Conservation (phyloP, 2,329 filamentous ascomycete species). For the Cladosporium velox region DNA sequence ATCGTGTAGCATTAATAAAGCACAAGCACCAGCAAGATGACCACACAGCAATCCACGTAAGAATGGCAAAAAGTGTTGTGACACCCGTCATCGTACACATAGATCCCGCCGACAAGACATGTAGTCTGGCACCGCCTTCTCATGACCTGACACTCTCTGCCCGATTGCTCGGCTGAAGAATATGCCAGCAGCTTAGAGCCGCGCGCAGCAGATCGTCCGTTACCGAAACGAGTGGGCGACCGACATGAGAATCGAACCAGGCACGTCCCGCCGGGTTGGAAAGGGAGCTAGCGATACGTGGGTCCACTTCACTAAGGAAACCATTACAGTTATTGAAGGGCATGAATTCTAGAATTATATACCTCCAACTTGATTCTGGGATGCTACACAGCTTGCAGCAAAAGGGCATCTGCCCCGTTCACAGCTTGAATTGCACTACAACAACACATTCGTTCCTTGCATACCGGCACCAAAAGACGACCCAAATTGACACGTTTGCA, state of each 20-base stretch:
- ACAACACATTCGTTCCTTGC: too few species aligned
- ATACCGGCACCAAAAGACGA: too few species aligned
- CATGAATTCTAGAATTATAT: too few species aligned
- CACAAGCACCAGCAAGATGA: too few species aligned
- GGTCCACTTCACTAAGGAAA: conserved; percentile 30
- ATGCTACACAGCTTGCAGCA: too few species aligned
- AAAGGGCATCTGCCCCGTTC: too few species aligned
- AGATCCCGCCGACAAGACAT: conserved; percentile 42
- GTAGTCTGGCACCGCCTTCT: conserved; percentile 58
- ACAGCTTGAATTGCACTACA: too few species aligned
- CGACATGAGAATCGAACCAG: conserved; percentile 58
- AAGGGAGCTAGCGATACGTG: conserved; percentile 27
- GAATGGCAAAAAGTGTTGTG: conserved; percentile 40
- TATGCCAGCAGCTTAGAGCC: conserved; percentile 57
- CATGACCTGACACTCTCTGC: conserved; percentile 58
- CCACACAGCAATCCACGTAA: too few species aligned
- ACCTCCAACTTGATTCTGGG: too few species aligned
- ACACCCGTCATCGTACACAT: conserved; percentile 32
- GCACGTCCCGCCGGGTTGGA: conserved; percentile 43
- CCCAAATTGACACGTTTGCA: too few species aligned
- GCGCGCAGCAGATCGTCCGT: conserved; percentile 54
- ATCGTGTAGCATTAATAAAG: too few species aligned
- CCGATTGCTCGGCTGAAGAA: conserved; percentile 61
- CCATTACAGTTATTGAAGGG: conserved; percentile 39
- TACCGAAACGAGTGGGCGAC: conserved; percentile 57